Evolutionary conservation across 1,284 basidiomycete genomes (phyloP), one percentile per base, ranked within the genome.

Genomic region (Takashimella koratensis): DNA sequence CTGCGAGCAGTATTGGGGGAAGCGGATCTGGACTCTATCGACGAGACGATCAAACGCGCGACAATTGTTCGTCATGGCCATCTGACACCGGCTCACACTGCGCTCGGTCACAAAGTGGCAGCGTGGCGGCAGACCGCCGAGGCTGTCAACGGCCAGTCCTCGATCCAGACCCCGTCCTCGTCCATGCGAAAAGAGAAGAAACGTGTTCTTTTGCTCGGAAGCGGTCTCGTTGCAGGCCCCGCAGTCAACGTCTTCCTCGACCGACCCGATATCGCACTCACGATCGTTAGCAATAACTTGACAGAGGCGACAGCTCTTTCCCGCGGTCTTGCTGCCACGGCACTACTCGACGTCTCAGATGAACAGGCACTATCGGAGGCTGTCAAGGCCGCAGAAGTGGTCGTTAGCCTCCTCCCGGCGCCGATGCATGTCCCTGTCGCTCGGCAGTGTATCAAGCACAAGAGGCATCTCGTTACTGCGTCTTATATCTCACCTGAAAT

Each of bases 191-290:
- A 13, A 11, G 53, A 75, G 69, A 84, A 84, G 78, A 87, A 86
- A 76, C 84, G 79, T 61, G 80, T 94, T 0, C 75, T 97, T 24
- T 79, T 97, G 60, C 80, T 96, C 3, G 93, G 93, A 10, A 90
- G 87, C 51, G 94, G 93, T 19, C 92, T 94, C 84, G 93, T 94
- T 21, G 89, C 90, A 12, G 85, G 86, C 3, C 91, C 90, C 11
- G 86, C 86, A 6, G 85, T 90, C 5, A 83, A 87, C 56, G 83
- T 88, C 67, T 82, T 94, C 47, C 77, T 82, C 67, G 71, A 79
- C 63, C 74, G 79, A 45, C 59, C 65, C 0, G 86, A 88, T 59
- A 76, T 91, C 0, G 78, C 84, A 48, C 74, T 94, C 25, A 72
- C 87, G 2, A 82, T 93, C 59, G 90, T 86, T 2, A 88, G 88